Evolutionary conservation across 2,329 filamentous ascomycete genomes (phyloP), one percentile per base, ranked within the genome.

Genomic region (Sporothrix schenckii): DNA sequence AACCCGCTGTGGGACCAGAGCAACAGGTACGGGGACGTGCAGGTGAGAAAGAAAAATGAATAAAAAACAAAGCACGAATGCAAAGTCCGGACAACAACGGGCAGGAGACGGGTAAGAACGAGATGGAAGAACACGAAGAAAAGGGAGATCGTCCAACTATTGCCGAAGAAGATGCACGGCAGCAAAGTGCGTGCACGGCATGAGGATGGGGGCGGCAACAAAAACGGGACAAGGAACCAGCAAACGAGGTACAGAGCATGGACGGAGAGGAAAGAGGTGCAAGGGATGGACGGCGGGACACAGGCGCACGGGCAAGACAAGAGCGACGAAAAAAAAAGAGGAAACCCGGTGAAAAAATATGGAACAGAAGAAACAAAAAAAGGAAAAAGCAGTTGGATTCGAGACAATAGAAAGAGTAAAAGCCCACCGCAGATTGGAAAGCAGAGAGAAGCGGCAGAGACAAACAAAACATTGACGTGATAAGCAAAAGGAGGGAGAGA

Each of bases 141-240:
- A 61, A 58, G 69, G 47, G 49, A 69, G 58, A 70, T 69, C 30
- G 24, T 56, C 60, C 69, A 70, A 47, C 60, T 71, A 53, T 49
- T 71, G 69, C 54, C 69, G 54, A 63, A 61, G 49, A 68, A 68
- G 66, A 24, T 66, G 47, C 69, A 69, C 69, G 66, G 69, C 69
- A 69, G 69, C 66, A 72, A 56, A 69, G 69, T 66, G 60, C n/a
- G 54, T 66, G 71, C 68, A 69, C 65, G 67, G 70, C 69, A 72
- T 58, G 56, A 39, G 56, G 47, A 44, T 44, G 41, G 68, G 65
- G 56, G 66, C 66, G 66, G 63, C 70, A 70, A 49, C 44, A 65
- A 56, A 34, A 66, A 69, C 61, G 67, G 60, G 30, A 56, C 44
- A 67, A 69, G 47, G 30, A 68, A 52, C 16, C 41, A 39, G 60